Evolutionary conservation across 345 rosid genomes (phyloP), one percentile per base, ranked within the genome.

Genomic region (Hibiscus mutabilis): DNA sequence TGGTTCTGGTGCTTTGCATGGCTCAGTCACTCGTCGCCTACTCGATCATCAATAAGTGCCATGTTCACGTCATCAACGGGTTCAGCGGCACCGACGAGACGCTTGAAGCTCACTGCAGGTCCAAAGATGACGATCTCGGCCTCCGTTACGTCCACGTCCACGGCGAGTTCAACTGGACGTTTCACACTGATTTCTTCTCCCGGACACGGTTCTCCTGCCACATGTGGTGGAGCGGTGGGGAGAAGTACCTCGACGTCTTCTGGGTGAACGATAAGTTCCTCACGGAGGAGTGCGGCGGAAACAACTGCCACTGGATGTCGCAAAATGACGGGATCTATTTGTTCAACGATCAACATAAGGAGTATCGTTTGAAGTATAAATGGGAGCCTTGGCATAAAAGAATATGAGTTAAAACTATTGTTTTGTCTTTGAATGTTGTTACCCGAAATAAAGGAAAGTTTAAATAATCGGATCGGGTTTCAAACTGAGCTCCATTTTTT

Each of bases 101-200:
- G 1, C 25, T 78, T 3, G 55, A 60, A 6, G 75, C 44, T 5
- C 76, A 71, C 2, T 78, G 81, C 52, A 49, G 22, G 21, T 78
- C 78, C 18, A 19, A 9, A 25, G 58, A 78, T n/a, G 64, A 74
- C 1, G 78, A 78, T 60, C 56, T 78, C 4, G 72, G 74, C 7
- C 8, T 25, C 15, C 75, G 12, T 0, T 22, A n/a, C 1, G 2
- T 78, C 19, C 11, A 31, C 11, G 31, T 35, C 18, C 19, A 47
- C 21, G 10, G 1, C 4, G 53, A 70, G 37, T 64, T 25, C 12
- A 18, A 62, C 0, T 76, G 64, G 59, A 16, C 11, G 5, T 76
- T 71, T 16, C 64, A 10, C 24, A 7, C 49, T 3, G 58, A 76
- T 18, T 64, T 63, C 5, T 40, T 24, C 4, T 64, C 68, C 0